phyloP scores from a whole-genome alignment of 805 yeast species.

The Ascoidea asiatica region DNA sequence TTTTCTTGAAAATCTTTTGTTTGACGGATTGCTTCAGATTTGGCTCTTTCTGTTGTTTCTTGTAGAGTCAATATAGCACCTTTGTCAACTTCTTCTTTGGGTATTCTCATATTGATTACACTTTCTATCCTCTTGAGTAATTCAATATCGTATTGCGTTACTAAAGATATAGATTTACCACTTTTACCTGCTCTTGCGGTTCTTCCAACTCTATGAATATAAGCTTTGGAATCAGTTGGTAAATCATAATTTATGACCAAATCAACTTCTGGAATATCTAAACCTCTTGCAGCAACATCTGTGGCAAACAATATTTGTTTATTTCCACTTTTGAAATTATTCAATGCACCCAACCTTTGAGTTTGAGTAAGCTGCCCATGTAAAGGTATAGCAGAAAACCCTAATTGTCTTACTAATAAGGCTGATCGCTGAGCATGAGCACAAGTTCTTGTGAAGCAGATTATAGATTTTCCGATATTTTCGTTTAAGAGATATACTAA shows the following conservation, averaged over 20 bases:
- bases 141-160: conserved; percentile 91
- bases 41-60: conserved; percentile 82
- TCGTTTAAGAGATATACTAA: conserved; percentile 76
- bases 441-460: conserved; percentile 87
- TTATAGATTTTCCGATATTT: conserved; percentile 69
- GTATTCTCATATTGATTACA: conserved; percentile 71
- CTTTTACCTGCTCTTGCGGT: conserved; percentile 91
- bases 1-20: conserved; percentile 18
- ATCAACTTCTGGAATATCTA: conserved; percentile 74
- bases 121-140: conserved; percentile 78
- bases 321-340: conserved; percentile 63
- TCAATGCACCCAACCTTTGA: conserved; percentile 71
- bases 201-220: conserved; percentile 84
- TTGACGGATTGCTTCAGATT: conserved; percentile 63
- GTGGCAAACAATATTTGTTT: conserved; percentile 65
- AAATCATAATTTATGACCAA: conserved; percentile 67
- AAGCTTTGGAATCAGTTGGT: conserved; percentile 76
- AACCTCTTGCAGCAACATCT: conserved; percentile 82
- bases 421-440: conserved; percentile 92
- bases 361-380: conserved; percentile 88
- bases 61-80: conserved; percentile 67
- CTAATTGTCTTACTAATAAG: conserved; percentile 61
- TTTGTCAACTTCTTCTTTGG: conserved; percentile 69
- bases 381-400: conserved; percentile 81
- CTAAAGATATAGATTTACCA: conserved; percentile 76